A percentile compares a stretch with the other conserved stretches of the same genome.
Conservation (phyloP, 2,329 filamentous ascomycete genomes). For the Exophiala sideris region DNA sequence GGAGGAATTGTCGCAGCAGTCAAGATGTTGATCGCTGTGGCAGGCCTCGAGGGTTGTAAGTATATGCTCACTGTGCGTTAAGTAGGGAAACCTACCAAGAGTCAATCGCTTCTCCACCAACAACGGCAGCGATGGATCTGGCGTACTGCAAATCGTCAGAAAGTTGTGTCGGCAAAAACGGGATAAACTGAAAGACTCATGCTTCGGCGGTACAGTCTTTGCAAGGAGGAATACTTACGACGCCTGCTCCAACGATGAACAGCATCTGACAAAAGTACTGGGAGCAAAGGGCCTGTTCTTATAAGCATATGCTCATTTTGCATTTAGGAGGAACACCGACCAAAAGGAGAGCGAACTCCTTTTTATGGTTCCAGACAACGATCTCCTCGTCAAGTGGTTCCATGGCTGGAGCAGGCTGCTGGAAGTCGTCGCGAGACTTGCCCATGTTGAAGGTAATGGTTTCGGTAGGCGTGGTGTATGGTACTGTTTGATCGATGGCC, state of each 20-base stretch:
- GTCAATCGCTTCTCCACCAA: conserved; percentile 5
- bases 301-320: neutral
- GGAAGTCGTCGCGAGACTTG: neutral
- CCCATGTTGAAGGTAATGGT: neutral
- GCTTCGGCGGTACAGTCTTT: too few relatives aligned
- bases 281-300: conserved; percentile 6
- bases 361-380: neutral
- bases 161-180: too few relatives aligned
- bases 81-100: conserved; percentile 1
- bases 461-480: neutral
- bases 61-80: neutral
- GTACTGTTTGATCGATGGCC: neutral
- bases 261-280: conserved; percentile 9
- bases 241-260: conserved; percentile 6
- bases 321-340: neutral
- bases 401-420: neutral
- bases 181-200: too few relatives aligned
- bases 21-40: neutral
- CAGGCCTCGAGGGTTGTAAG: too few relatives aligned
- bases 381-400: neutral
- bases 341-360: neutral
- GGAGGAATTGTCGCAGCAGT: conserved; percentile 1
- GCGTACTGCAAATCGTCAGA: too few relatives aligned
- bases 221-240: too few relatives aligned
- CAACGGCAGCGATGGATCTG: conserved; percentile 3